A percentile compares a stretch with the other conserved stretches of the same genome.
phyloP scores from a whole-genome alignment of 805 yeast genomes.

The Maudiozyma turicensis region DNA sequence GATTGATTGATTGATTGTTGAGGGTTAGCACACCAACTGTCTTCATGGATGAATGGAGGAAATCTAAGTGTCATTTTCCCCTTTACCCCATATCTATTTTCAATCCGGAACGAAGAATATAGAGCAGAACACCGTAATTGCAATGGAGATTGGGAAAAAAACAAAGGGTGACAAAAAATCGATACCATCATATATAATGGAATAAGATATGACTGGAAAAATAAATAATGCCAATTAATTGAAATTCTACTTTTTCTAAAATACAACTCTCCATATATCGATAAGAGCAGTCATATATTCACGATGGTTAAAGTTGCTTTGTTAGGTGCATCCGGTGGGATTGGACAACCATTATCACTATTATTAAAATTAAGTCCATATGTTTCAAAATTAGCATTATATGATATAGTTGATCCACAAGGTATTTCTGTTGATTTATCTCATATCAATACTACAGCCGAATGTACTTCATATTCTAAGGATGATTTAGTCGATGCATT shows the following conservation, averaged over 20 bases:
- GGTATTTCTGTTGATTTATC: constrained; percentile 96
- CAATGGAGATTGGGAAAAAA: too few relatives aligned
- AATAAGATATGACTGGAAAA: neutral
- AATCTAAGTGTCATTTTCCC: too few relatives aligned
- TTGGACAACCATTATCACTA: constrained; percentile 82
- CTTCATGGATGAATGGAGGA: too few relatives aligned
- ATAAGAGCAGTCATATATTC: neutral
- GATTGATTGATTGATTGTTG: too few relatives aligned
- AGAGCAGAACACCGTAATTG: too few relatives aligned
- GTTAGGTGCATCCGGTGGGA: constrained; percentile 86
- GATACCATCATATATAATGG: too few relatives aligned
- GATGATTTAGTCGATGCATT: constrained; percentile 64
- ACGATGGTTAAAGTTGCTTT: constrained; percentile 52
- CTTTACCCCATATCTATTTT: too few relatives aligned
- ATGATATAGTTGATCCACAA: constrained; percentile 84
- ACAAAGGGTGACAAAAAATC: too few relatives aligned
- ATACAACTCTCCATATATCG: neutral
- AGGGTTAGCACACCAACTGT: too few relatives aligned
- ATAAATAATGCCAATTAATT: too few relatives aligned
- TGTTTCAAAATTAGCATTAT: constrained; percentile 76
- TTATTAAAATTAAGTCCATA: constrained; percentile 80
- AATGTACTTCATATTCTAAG: constrained; percentile 79
- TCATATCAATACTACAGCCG: constrained; percentile 86
- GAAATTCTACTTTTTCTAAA: too few relatives aligned
- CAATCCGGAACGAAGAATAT: too few relatives aligned